Evolutionary conservation across 2,329 filamentous ascomycete species (phyloP).

Genomic region (Fusarium chuoi): DNA sequence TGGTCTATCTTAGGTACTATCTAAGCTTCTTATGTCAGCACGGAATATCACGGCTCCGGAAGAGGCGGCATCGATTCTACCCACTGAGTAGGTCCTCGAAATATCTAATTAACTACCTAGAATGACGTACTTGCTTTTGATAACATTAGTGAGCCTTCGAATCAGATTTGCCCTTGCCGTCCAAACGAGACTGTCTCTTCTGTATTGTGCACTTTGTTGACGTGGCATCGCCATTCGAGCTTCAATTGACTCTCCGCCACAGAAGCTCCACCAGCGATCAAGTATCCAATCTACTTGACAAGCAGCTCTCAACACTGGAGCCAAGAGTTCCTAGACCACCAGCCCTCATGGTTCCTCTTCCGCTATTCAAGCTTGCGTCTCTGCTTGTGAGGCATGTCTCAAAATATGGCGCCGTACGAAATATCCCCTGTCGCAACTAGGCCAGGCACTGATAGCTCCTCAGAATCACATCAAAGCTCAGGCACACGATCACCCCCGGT

Average conservation of each 20-base stretch:
- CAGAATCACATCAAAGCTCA: conserved; percentile 74
- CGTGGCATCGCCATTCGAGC: not conserved
- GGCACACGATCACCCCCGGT: conserved; percentile 71
- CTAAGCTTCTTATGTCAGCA: conserved; percentile 14
- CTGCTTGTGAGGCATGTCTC: conserved; percentile 73
- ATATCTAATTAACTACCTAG: not conserved
- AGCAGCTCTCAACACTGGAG: conserved; percentile 25
- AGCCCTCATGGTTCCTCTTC: conserved; percentile 68
- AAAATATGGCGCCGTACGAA: conserved; percentile 74
- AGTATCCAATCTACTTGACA: conserved; percentile 16
- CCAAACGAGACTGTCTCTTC: not conserved
- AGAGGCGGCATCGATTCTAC: conserved; percentile 20
- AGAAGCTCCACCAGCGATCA: conserved; percentile 28
- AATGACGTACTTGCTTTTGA: not conserved
- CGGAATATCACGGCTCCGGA: conserved; percentile 39
- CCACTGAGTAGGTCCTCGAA: not conserved
- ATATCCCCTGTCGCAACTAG: not conserved
- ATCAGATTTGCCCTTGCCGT: not conserved
- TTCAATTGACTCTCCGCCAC: conserved; percentile 15
- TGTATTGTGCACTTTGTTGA: not conserved
- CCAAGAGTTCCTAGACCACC: conserved; percentile 34
- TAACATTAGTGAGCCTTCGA: not conserved
- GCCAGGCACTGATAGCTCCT: conserved; percentile 20
- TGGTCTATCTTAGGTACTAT: not conserved
- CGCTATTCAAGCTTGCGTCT: conserved; percentile 73